Conservation (phyloP, 768 basidiomycete genomes). For the Sporobolomyces roseus region DNA sequence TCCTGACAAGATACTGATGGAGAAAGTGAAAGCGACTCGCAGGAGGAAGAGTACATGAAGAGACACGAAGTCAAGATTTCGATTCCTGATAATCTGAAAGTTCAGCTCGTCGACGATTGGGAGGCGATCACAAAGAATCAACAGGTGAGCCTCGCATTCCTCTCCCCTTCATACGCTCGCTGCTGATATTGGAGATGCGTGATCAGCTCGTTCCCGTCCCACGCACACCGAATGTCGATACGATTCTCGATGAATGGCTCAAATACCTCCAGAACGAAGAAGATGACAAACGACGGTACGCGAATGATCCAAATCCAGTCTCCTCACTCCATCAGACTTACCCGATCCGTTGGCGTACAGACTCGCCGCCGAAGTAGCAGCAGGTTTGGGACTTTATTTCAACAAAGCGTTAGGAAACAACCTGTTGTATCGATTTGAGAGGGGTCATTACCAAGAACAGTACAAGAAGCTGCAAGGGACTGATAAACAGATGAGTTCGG, state of each 20-base stretch:
- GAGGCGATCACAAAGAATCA: constrained; percentile 92
- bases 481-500: constrained; percentile 80
- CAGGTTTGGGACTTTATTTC: constrained; percentile 85
- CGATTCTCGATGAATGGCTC: constrained; percentile 73
- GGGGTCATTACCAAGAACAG: constrained; percentile 82
- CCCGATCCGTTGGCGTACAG: not conserved
- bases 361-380: constrained; percentile 72
- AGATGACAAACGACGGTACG: constrained; percentile 33
- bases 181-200: not conserved
- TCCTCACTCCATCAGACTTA: too few species aligned
- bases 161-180: not conserved
- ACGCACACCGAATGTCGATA: constrained; percentile 69
- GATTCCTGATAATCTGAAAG: constrained; percentile 85
- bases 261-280: constrained; percentile 54
- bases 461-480: constrained; percentile 67
- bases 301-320: too few species aligned
- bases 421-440: constrained; percentile 88
- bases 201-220: constrained; percentile 79
- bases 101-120: constrained; percentile 92
- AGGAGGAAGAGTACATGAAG: constrained; percentile 70
- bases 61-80: constrained; percentile 85
- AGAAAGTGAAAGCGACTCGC: too few species aligned
- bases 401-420: constrained; percentile 79
- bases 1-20: too few species aligned
- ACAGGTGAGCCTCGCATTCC: constrained; percentile 57